Base-by-base conservation (phyloP, 83 land plant species). In the Diphasiastrum complanatum region DNA sequence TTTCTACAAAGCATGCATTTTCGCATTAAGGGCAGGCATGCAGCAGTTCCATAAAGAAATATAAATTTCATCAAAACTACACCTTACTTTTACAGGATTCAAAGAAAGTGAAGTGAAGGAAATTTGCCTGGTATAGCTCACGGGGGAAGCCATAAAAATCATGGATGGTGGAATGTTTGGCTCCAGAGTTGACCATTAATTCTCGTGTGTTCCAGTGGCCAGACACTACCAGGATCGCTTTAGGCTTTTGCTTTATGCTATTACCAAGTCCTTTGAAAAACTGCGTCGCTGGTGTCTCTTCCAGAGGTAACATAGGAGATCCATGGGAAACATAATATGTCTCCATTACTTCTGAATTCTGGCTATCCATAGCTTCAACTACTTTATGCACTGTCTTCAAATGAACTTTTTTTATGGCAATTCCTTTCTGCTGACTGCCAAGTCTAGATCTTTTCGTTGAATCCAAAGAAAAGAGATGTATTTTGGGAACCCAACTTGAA, bases 211-310 rank as follows among this genome's bases (percentile, higher is more conserved):
- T 33, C 68, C 68, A 75, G 34, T 75, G 78, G 8, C 68, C 78
- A 24, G 78, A 75, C 25, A 75, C 56, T 31, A 38, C 68, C 1
- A 75, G 74, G 30, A 73, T 65, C 14, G 76, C 76, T 52, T 73
- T 73, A 24, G 76, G 76, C 52, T 68, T 66, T 22, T 58, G 33
- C 24, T 48, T 1, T 22, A 65, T 27, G 0, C 63, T 48, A 30
- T 72, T 65, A 3, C 52, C 51, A 58, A 70, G 72, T 1, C 70
- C 32, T 48, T 75, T 56, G 31, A 82, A 19, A 57, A 82, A 82
- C 10, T 35, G 41, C 45, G 83, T 71, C 6, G 60, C 65, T 28
- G 72, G 66, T 6, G 1, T 26, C 25, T 73, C 68, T 20, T 66
- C 66, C 40, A 67, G n/a, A 2, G 71, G 43, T 37, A 73, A 33